phyloP scores from a whole-genome alignment of 345 rosid genomes.

The Aquilaria yunnanensis region DNA sequence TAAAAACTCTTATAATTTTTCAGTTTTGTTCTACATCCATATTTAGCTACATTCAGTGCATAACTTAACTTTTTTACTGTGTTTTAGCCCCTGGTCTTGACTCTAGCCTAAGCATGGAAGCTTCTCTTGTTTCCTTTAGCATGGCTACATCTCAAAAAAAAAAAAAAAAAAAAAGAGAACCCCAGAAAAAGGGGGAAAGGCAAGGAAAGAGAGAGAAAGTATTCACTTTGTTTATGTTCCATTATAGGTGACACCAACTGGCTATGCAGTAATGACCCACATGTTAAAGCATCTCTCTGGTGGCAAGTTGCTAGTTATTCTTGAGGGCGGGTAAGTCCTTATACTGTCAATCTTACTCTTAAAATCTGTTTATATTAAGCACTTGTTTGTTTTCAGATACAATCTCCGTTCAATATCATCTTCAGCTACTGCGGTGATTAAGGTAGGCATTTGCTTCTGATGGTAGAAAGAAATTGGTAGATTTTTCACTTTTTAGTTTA shows the following conservation, averaged over 20 bases:
- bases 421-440: conserved; percentile 86
- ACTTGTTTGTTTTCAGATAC: conserved; percentile 49
- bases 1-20: too few relatives aligned
- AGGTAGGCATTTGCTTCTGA: conserved; percentile 38
- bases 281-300: conserved; percentile 56
- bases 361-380: neutral
- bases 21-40: too few relatives aligned
- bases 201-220: too few relatives aligned
- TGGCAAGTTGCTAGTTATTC: conserved; percentile 91
- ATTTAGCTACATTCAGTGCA: too few relatives aligned
- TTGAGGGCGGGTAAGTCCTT: conserved; percentile 85
- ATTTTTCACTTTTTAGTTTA: neutral
- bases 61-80: too few relatives aligned
- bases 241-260: conserved; percentile 77
- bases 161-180: too few relatives aligned
- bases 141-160: too few relatives aligned
- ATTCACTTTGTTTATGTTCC: neutral
- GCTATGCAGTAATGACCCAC: conserved; percentile 81
- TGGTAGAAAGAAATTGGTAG: neutral
- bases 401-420: conserved; percentile 95
- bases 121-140: too few relatives aligned
- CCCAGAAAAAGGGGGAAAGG: too few relatives aligned
- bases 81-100: too few relatives aligned
- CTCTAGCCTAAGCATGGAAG: too few relatives aligned
- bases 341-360: conserved; percentile 4